Evolutionary conservation across 2,329 filamentous ascomycete species (phyloP).

Genomic region (Camillea tinctor): DNA sequence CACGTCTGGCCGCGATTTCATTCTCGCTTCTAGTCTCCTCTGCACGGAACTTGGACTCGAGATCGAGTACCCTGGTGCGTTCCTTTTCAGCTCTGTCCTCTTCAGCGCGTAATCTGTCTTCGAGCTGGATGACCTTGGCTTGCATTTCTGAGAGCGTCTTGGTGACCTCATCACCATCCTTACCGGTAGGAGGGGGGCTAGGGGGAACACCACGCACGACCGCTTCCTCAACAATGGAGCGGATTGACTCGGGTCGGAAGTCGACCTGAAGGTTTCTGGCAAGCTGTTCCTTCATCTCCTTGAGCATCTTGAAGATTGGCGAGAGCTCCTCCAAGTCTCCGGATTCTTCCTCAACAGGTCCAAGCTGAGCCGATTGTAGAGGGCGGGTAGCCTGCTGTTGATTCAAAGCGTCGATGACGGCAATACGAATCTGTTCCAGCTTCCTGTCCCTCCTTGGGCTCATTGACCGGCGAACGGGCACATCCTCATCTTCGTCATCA

Average conservation of each 20-base stretch:
- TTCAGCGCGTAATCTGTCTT: conserved; percentile 28
- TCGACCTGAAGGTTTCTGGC: conserved; percentile 43
- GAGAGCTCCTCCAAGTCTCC: conserved; percentile 39
- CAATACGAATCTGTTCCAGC: conserved; percentile 75
- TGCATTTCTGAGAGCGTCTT: conserved; percentile 59
- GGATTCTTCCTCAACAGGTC: conserved; percentile 24
- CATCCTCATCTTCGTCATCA: conserved; percentile 85
- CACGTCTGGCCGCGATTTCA: conserved; percentile 48
- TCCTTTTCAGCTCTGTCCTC: conserved; percentile 25
- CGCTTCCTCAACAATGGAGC: conserved; percentile 61
- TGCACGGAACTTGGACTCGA: conserved; percentile 55
- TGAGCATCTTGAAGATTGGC: conserved; percentile 64
- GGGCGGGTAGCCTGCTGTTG: conserved; percentile 48
- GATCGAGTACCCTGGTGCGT: conserved; percentile 50
- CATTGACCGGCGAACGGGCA: conserved; percentile 62
- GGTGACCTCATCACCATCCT: conserved; percentile 51
- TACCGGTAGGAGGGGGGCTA: conserved; percentile 42
- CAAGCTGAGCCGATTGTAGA: conserved; percentile 29
- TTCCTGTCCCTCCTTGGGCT: conserved; percentile 79
- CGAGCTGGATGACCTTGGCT: conserved; percentile 47
- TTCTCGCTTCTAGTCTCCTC: conserved; percentile 49
- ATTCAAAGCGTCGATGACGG: conserved; percentile 71
- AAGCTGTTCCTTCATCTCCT: conserved; percentile 59
- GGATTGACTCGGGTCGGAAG: conserved; percentile 53
- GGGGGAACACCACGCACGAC: conserved; percentile 57